phyloP scores from a whole-genome alignment of 1,284 basidiomycete genomes.

The Anthracocystis setariae region DNA sequence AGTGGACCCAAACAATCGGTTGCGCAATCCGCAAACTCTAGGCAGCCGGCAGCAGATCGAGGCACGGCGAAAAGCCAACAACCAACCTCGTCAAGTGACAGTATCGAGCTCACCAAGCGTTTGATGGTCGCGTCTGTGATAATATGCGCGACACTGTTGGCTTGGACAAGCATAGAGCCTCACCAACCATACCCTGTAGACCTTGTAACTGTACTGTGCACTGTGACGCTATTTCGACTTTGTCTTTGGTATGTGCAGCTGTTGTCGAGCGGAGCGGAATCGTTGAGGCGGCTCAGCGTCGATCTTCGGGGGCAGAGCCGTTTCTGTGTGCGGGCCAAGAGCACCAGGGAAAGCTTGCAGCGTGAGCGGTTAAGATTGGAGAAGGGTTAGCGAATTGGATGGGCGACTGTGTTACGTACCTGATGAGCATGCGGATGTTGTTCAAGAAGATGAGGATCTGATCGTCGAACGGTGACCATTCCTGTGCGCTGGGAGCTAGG shows the following conservation, averaged over 20 bases:
- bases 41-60: slow-evolving; percentile 32
- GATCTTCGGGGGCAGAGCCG: slow-evolving; percentile 17
- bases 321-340: slow-evolving; percentile 3
- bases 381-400: not conserved
- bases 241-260: no score
- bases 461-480: slow-evolving; percentile 63
- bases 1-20: slow-evolving; percentile 51
- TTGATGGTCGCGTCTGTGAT: slow-evolving; percentile 13
- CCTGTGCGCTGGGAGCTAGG: slow-evolving; percentile 23
- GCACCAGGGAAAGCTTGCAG: not conserved
- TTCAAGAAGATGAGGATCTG: slow-evolving; percentile 62
- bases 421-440: slow-evolving; percentile 63
- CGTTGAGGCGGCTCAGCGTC: slow-evolving; percentile 7
- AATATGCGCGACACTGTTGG: no score
- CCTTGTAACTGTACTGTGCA: slow-evolving; percentile 2
- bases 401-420: slow-evolving; percentile 41
- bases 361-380: not conserved
- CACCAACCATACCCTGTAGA: not conserved
- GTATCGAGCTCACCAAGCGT: not conserved
- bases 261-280: no score
- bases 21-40: slow-evolving; percentile 52
- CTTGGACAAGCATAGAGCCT: not conserved
- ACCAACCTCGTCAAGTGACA: not conserved
- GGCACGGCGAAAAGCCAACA: slow-evolving; percentile 14
- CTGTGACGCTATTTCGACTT: not conserved